Evolutionary conservation across 345 rosid genomes (phyloP).

Genomic region (Gossypium bickii): DNA sequence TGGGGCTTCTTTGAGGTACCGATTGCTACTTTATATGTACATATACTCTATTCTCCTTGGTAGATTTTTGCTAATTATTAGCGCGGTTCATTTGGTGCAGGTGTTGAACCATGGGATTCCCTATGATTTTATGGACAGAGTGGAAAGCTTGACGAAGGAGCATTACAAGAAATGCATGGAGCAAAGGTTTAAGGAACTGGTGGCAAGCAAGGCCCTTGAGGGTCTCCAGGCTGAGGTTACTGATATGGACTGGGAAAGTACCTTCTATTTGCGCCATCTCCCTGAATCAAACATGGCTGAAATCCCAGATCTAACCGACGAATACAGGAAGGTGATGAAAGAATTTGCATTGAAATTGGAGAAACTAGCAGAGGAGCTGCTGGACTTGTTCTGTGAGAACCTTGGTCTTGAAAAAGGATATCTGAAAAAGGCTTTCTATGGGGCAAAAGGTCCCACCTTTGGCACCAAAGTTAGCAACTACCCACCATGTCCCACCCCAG

Average conservation of each 20-base stretch:
- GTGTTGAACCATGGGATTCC: slow-evolving; percentile 76
- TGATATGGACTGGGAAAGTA: slow-evolving; percentile 92
- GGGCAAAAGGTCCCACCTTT: slow-evolving; percentile 71
- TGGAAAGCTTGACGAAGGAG: slow-evolving; percentile 68
- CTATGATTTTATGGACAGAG: slow-evolving; percentile 58
- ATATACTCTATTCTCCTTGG: too few relatives aligned
- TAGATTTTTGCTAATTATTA: background rate
- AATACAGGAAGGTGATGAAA: slow-evolving; percentile 70
- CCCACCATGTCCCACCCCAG: slow-evolving; percentile 91
- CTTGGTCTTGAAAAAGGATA: slow-evolving; percentile 77
- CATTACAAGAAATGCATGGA: slow-evolving; percentile 90
- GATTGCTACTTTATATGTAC: too few relatives aligned
- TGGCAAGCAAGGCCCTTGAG: slow-evolving; percentile 66
- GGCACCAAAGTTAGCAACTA: slow-evolving; percentile 94
- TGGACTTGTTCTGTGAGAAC: slow-evolving; percentile 81
- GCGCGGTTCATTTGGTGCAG: slow-evolving; percentile 23
- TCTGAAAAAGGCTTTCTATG: slow-evolving; percentile 59
- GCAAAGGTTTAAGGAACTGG: slow-evolving; percentile 71
- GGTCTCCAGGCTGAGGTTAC: slow-evolving; percentile 53
- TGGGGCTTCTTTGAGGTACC: slow-evolving; percentile 26
- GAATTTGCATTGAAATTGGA: slow-evolving; percentile 68
- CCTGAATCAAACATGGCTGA: slow-evolving; percentile 60
- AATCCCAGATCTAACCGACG: slow-evolving; percentile 71
- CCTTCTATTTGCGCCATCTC: slow-evolving; percentile 70
- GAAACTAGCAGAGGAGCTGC: slow-evolving; percentile 74